Percentiles rank a stretch among this genome's conserved stretches.
Conservation (phyloP, 2,329 filamentous ascomycete species). For the Leptosphaerulina australis region DNA sequence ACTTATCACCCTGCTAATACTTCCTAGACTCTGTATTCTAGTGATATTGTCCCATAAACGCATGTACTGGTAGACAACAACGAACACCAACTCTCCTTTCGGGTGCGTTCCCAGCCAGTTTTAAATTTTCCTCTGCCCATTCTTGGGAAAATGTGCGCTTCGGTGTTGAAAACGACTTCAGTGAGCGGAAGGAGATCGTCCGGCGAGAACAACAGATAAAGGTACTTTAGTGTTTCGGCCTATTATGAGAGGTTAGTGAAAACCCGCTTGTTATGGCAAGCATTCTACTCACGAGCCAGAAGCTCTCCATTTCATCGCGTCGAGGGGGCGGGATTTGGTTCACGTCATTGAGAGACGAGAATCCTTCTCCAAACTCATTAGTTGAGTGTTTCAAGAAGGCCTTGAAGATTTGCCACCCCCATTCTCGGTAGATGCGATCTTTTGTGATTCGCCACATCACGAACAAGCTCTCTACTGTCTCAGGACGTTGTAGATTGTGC, state of each 20-base stretch:
- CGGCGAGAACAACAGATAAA: conserved; percentile 89
- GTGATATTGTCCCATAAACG: too few relatives aligned
- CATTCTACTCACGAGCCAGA: conserved; percentile 79
- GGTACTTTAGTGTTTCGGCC: conserved; percentile 95
- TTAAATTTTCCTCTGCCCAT: conserved; percentile 80
- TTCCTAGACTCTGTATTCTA: too few relatives aligned
- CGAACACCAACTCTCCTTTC: too few relatives aligned
- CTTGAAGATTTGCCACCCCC: conserved; percentile 98
- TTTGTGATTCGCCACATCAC: conserved; percentile 98
- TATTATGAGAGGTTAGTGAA: conserved; percentile 38
- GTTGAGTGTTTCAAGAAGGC: conserved; percentile 84
- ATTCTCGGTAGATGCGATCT: conserved; percentile 83
- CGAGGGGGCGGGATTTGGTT: conserved; percentile 69
- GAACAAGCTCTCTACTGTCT: conserved; percentile 91
- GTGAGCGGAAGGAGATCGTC: conserved; percentile 81
- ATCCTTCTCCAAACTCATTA: conserved; percentile 76
- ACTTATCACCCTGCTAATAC: too few relatives aligned
- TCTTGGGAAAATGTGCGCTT: conserved; percentile 84
- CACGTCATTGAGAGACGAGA: conserved; percentile 78
- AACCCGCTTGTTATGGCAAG: neutral
- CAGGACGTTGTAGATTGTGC: conserved; percentile 91
- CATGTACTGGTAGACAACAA: too few relatives aligned
- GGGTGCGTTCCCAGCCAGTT: conserved; percentile 78
- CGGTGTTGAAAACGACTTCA: conserved; percentile 88
- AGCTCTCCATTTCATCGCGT: conserved; percentile 95